Conservation (phyloP, 1,284 basidiomycete genomes). For the Cryptococcus sp. region DNA sequence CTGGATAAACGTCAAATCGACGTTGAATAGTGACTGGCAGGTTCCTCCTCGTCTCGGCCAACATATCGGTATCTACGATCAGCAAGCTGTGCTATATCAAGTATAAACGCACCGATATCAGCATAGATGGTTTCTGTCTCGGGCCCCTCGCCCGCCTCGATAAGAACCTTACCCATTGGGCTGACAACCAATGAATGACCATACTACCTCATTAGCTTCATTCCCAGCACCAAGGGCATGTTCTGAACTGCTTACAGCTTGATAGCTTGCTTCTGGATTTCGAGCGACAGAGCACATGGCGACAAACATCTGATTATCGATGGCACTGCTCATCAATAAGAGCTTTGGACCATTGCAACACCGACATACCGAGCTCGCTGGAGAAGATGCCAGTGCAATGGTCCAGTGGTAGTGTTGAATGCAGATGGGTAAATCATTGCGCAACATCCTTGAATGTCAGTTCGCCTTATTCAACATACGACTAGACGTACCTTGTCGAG, state of each 20-base stretch:
- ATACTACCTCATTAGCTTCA: slow-evolving; percentile 56
- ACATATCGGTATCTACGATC: slow-evolving; percentile 62
- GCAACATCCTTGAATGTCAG: slow-evolving; percentile 63
- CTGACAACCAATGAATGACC: slow-evolving; percentile 86
- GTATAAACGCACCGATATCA: slow-evolving; percentile 54
- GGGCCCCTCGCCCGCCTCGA: slow-evolving; percentile 73
- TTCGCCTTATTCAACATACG: background rate
- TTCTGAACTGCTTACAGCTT: slow-evolving; percentile 61
- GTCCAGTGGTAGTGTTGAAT: slow-evolving; percentile 75
- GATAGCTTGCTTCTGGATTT: slow-evolving; percentile 72
- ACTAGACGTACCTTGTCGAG: slow-evolving; percentile 63
- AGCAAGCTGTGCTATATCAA: slow-evolving; percentile 2
- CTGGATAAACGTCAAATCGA: slow-evolving; percentile 84
- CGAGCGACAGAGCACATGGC: slow-evolving; percentile 94
- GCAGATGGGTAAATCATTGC: slow-evolving; percentile 79
- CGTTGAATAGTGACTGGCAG: slow-evolving; percentile 85
- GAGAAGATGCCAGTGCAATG: slow-evolving; percentile 92
- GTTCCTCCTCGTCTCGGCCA: slow-evolving; percentile 67
- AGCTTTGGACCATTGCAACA: background rate
- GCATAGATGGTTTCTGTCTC: slow-evolving; percentile 75
- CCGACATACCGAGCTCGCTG: slow-evolving; percentile 68
- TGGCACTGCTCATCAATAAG: slow-evolving; percentile 58
- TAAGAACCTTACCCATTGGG: slow-evolving; percentile 72
- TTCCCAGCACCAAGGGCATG: background rate
- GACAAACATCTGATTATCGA: slow-evolving; percentile 94